These are phyloP conservation scores for Oenanthe javanica DNA, from an alignment of 140 eudicot species.

Conservation along the genomic window DNA sequence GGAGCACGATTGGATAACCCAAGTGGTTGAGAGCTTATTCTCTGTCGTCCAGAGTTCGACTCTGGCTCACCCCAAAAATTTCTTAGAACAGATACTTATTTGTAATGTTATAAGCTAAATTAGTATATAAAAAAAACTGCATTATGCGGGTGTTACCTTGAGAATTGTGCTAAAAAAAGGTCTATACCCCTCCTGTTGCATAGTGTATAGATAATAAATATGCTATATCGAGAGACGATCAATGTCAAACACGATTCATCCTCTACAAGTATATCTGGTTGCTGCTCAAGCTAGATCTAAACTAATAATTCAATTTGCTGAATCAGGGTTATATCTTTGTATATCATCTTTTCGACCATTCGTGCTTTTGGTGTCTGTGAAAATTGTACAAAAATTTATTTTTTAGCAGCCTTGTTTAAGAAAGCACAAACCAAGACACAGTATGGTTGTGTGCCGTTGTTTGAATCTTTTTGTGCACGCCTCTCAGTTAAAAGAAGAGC, in stretches of 20 bases:
- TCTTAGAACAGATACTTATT: no score
- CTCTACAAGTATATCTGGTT: conserved; percentile 33
- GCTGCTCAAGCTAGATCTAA: conserved; percentile 48
- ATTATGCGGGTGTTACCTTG: no score
- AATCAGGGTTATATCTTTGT: conserved; percentile 10
- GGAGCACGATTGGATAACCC: no score
- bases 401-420: conserved; percentile 16
- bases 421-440: conserved; percentile 3
- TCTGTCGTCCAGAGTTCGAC: no score
- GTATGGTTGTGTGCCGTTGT: conserved; percentile 13
- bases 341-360: neutral
- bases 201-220: no score
- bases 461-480: neutral
- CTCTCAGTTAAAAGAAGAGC: neutral
- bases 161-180: no score
- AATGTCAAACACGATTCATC: conserved; percentile 37
- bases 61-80: no score
- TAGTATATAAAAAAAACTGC: no score
- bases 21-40: no score
- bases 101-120: no score
- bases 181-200: no score
- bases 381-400: conserved; percentile 24
- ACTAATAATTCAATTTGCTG: neutral
- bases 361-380: conserved; percentile 11
- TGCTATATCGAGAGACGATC: conserved; percentile 43